phyloP scores from a whole-genome alignment of 257 asterid species.

The Solanum tarapatanum region DNA sequence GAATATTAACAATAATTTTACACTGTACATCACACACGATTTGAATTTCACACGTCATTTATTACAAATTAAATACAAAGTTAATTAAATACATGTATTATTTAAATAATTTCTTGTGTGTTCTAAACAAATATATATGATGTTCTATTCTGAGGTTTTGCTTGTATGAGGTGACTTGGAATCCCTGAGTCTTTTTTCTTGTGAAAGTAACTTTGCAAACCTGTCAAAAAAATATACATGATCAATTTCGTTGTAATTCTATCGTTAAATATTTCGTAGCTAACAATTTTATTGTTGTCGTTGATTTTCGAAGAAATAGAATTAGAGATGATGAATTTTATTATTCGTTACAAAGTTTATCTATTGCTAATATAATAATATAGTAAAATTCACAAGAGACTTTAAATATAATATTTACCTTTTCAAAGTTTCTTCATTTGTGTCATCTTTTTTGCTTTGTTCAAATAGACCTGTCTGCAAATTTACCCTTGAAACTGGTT shows the following conservation, averaged over 20 bases:
- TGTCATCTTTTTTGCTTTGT: not conserved
- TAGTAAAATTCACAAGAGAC: not conserved
- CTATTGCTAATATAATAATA: not conserved
- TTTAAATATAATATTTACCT: not conserved
- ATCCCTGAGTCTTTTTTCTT: constrained; percentile 10
- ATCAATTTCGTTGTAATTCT: not conserved
- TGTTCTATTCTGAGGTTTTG: not conserved
- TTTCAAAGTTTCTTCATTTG: not conserved
- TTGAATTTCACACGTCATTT: not conserved
- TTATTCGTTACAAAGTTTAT: not conserved
- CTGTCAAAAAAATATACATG: not conserved
- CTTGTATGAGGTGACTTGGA: not conserved
- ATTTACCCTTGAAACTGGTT: constrained; percentile 34
- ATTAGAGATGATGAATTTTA: not conserved
- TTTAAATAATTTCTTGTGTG: not conserved
- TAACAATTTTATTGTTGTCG: not conserved
- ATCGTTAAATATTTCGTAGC: not conserved
- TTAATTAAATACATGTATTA: not conserved
- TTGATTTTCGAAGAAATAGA: not conserved
- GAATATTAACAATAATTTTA: not conserved
- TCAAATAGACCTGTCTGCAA: not conserved
- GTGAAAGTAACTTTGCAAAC: constrained; percentile 15
- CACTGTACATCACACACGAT: not conserved
- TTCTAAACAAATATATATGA: not conserved
- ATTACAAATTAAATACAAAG: not conserved